phyloP scores from a whole-genome alignment of 768 basidiomycete species.

The Hygrocybe punicea region DNA sequence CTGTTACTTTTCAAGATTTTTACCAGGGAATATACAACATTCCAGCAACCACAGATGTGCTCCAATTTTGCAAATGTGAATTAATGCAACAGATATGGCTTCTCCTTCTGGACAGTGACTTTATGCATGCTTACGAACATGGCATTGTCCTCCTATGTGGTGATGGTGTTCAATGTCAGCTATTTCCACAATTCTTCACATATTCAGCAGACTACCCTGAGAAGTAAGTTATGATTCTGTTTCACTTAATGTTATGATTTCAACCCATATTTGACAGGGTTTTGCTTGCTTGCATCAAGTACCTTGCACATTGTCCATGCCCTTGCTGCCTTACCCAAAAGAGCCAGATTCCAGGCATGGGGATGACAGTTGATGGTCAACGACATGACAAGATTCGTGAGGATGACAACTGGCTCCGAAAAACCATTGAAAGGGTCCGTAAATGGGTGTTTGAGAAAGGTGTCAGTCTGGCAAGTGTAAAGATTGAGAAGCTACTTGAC shows the following conservation, averaged over 20 bases:
- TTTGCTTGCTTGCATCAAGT: conserved; percentile 17
- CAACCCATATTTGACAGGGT: conserved; percentile 11
- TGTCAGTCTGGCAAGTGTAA: too few species aligned
- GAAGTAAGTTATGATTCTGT: conserved; percentile 18
- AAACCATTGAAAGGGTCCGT: not conserved
- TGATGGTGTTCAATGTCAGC: too few species aligned
- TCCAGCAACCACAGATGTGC: conserved; percentile 1
- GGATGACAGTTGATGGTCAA: not conserved
- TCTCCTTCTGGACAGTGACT: conserved; percentile 14
- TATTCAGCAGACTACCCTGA: conserved; percentile 34
- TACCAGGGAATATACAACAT: conserved; percentile 8
- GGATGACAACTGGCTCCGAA: not conserved
- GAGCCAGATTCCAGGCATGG: not conserved
- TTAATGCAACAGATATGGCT: conserved; percentile 24
- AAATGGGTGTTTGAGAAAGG: conserved; percentile 5
- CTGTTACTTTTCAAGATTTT: conserved; percentile 14
- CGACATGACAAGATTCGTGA: not conserved
- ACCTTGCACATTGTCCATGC: conserved; percentile 20
- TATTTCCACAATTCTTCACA: conserved; percentile 11
- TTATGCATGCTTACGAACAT: too few species aligned
- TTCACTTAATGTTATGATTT: not conserved
- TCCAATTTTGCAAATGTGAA: conserved; percentile 24
- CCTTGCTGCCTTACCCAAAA: conserved; percentile 15
- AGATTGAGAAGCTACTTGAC: too few species aligned
- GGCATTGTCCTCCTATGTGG: too few species aligned